These are phyloP conservation scores for Talaromyces marneffei DNA, from an alignment of 2,329 filamentous ascomycete genomes.

Conservation along the genomic window DNA sequence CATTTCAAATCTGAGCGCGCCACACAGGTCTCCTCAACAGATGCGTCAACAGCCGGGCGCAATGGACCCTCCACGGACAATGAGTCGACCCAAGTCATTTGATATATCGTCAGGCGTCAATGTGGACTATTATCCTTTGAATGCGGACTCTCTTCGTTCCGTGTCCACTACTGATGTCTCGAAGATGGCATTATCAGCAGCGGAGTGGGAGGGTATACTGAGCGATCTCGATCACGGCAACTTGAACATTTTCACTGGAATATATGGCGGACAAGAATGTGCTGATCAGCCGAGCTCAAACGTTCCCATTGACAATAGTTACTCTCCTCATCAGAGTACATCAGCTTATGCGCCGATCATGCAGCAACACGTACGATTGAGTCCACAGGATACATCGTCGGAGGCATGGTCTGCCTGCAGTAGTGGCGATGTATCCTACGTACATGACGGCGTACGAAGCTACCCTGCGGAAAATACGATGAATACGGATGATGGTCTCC, in stretches of 20 bases:
- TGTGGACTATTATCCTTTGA: slow-evolving; percentile 53
- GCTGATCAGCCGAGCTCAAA: slow-evolving; percentile 32
- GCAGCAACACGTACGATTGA: slow-evolving; percentile 7
- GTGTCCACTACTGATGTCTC: slow-evolving; percentile 43
- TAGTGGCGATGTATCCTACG: slow-evolving; percentile 30
- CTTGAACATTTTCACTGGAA: slow-evolving; percentile 64
- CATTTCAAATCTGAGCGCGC: not conserved
- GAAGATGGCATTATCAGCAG: slow-evolving; percentile 48
- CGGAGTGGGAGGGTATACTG: slow-evolving; percentile 78
- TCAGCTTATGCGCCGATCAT: not conserved
- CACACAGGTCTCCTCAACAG: not conserved
- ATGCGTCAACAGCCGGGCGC: not conserved
- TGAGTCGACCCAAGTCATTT: slow-evolving; percentile 17
- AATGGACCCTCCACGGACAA: slow-evolving; percentile 22
- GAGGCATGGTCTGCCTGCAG: slow-evolving; percentile 36
- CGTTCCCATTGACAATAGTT: slow-evolving; percentile 22
- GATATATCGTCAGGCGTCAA: slow-evolving; percentile 32
- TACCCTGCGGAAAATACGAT: slow-evolving; percentile 54
- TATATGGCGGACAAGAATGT: slow-evolving; percentile 42
- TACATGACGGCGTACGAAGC: slow-evolving; percentile 48
- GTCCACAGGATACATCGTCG: slow-evolving; percentile 32
- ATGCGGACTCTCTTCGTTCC: slow-evolving; percentile 24
- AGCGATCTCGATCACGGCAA: slow-evolving; percentile 73
- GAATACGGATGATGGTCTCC: not conserved
- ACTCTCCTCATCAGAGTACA: not conserved